A percentile compares a stretch with the other conserved stretches of the same genome.
Conservation (phyloP, 306 rosid genomes). For the Prunus mume region DNA sequence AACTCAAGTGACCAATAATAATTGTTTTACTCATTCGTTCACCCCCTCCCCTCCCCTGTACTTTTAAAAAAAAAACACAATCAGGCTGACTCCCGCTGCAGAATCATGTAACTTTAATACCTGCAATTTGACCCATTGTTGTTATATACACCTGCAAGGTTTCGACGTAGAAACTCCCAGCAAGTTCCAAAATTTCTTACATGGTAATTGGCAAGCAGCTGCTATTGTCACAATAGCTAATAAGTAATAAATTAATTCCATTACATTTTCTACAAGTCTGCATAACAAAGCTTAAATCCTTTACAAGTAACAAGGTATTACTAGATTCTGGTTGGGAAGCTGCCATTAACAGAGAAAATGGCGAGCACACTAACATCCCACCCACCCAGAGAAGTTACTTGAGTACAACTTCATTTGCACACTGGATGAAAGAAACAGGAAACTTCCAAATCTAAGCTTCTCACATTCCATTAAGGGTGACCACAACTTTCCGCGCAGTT, state of each 20-base stretch:
- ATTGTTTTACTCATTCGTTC: too few relatives aligned
- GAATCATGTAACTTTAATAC: too few relatives aligned
- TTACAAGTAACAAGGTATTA: neutral
- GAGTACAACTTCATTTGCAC: neutral
- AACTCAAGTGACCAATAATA: too few relatives aligned
- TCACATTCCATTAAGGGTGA: slow-evolving; percentile 74
- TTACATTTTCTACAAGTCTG: neutral
- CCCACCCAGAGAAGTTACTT: neutral
- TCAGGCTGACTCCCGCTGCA: too few relatives aligned
- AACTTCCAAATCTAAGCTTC: slow-evolving; percentile 5
- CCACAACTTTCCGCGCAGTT: slow-evolving; percentile 60
- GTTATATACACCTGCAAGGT: too few relatives aligned
- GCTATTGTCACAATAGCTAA: neutral
- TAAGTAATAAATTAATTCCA: neutral
- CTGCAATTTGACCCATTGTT: too few relatives aligned
- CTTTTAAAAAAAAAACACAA: too few relatives aligned
- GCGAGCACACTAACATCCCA: neutral
- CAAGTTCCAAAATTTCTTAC: too few relatives aligned
- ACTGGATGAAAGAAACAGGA: neutral
- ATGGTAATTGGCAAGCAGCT: neutral
- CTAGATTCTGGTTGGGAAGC: neutral
- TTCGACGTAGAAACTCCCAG: too few relatives aligned
- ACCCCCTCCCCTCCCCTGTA: too few relatives aligned
- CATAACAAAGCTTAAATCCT: neutral
- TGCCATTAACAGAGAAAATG: neutral